phyloP scores from a whole-genome alignment of 2,329 filamentous ascomycete genomes.

The Fusarium caatingaense region DNA sequence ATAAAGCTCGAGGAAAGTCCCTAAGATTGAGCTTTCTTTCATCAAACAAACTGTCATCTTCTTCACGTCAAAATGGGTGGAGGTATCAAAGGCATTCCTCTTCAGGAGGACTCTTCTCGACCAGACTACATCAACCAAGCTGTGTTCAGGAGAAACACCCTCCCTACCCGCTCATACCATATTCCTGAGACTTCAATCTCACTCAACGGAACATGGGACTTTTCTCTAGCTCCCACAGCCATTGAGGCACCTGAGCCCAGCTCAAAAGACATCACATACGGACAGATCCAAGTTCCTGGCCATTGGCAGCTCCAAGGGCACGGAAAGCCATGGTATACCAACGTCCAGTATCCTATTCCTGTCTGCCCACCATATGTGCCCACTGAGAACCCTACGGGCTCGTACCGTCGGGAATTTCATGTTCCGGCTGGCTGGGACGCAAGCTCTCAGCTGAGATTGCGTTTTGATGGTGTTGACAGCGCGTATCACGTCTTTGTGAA shows the following conservation, averaged over 20 bases:
- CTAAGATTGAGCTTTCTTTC: background rate
- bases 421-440: conserved; percentile 61
- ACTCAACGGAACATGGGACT: conserved; percentile 69
- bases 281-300: conserved; percentile 69
- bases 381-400: conserved; percentile 72
- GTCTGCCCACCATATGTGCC: conserved; percentile 72
- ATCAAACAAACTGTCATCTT: background rate
- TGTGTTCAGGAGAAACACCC: conserved; percentile 64
- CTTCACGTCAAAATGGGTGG: conserved; percentile 36
- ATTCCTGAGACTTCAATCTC: conserved; percentile 62
- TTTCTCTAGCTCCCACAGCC: conserved; percentile 61
- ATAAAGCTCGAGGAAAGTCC: conserved; percentile 28
- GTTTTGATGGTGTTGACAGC: conserved; percentile 79
- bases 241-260: conserved; percentile 56
- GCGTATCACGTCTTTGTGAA: conserved; percentile 78
- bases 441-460: conserved; percentile 67
- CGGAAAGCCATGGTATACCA: conserved; percentile 75
- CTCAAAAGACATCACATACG: conserved; percentile 60
- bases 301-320: conserved; percentile 79
- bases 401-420: conserved; percentile 67
- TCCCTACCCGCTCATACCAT: conserved; percentile 64
- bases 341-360: conserved; percentile 73
- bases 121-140: conserved; percentile 63
- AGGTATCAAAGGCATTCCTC: conserved; percentile 45
- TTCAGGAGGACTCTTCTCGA: conserved; percentile 50